These are phyloP conservation scores for Biancaea sappan DNA, from an alignment of 306 rosid genomes.

Conservation along the genomic window DNA sequence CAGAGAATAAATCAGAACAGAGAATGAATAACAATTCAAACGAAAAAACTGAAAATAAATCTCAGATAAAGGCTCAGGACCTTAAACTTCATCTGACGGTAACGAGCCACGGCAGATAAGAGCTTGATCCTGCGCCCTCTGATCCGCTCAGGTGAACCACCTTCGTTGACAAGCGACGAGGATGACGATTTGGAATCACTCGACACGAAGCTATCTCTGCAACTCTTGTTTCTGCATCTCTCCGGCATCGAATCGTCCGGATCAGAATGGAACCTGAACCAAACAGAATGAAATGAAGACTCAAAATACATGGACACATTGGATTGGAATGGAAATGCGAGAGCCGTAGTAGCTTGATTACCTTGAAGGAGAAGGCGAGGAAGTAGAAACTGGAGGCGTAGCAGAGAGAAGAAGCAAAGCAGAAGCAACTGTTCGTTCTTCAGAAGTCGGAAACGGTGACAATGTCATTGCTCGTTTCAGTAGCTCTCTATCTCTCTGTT, in stretches of 20 bases:
- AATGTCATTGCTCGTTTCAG: constrained; percentile 44
- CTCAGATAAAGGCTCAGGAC: constrained; percentile 30
- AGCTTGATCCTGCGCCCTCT: constrained; percentile 34
- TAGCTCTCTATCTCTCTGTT: constrained; percentile 24
- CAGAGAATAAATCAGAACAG: constrained; percentile 1
- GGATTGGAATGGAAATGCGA: neutral
- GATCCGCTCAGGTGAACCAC: constrained; percentile 48
- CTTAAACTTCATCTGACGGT: constrained; percentile 56
- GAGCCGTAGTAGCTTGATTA: constrained; percentile 14
- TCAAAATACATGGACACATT: neutral
- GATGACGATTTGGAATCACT: constrained; percentile 46
- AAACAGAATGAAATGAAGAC: constrained; percentile 14
- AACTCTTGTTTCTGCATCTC: constrained; percentile 30
- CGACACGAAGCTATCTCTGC: constrained; percentile 32
- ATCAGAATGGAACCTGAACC: constrained; percentile 44
- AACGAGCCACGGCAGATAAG: constrained; percentile 44
- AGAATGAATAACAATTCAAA: constrained; percentile 3
- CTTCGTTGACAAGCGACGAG: constrained; percentile 51
- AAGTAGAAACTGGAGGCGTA: constrained; percentile 30
- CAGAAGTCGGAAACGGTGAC: constrained; percentile 62
- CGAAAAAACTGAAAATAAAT: neutral
- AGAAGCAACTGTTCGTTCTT: constrained; percentile 72
- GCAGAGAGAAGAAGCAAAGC: constrained; percentile 74
- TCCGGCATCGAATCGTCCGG: constrained; percentile 28
- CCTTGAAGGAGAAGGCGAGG: constrained; percentile 42